Evolutionary conservation across 805 yeast species (phyloP).

Genomic region (Suhomyces pyralidae): DNA sequence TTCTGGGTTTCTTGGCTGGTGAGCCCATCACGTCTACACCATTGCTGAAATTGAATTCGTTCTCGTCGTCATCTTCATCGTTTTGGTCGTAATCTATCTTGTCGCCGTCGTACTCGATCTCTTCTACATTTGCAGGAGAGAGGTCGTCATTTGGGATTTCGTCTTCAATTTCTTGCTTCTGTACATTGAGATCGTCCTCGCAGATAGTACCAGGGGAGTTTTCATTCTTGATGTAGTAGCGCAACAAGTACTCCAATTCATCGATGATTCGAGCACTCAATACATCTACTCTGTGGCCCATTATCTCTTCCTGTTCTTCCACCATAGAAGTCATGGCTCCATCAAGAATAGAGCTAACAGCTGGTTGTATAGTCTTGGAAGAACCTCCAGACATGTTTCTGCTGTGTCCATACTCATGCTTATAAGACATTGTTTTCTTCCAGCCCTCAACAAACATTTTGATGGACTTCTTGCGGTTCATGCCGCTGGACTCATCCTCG

Average conservation of each 20-base stretch:
- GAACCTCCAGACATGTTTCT: neutral
- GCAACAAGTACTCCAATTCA: conserved; percentile 57
- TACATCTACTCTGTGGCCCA: conserved; percentile 51
- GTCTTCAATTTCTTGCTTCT: neutral
- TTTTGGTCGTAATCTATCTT: neutral
- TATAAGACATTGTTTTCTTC: conserved; percentile 27
- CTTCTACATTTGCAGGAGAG: conserved; percentile 11
- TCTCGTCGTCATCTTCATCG: neutral
- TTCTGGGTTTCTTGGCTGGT: conserved; percentile 14
- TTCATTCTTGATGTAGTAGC: conserved; percentile 37
- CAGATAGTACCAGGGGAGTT: conserved; percentile 13
- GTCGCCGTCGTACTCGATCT: conserved; percentile 7
- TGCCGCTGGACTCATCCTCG: conserved; percentile 3
- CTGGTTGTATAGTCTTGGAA: neutral
- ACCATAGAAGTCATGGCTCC: conserved; percentile 1
- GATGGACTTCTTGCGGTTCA: conserved; percentile 32
- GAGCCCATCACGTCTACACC: conserved; percentile 13
- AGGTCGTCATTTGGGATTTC: conserved; percentile 5
- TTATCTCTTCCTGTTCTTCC: conserved; percentile 13
- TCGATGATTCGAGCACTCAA: conserved; percentile 69
- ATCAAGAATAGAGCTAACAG: neutral
- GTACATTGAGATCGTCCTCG: conserved; percentile 14
- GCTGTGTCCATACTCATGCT: neutral
- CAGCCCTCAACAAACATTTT: conserved; percentile 41
- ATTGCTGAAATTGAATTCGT: conserved; percentile 2